A percentile compares a stretch with the other conserved stretches of the same genome.
These are phyloP conservation scores for Hypoxylon sp. DNA, from an alignment of 2,329 filamentous ascomycete genomes.

Conservation along the genomic window DNA sequence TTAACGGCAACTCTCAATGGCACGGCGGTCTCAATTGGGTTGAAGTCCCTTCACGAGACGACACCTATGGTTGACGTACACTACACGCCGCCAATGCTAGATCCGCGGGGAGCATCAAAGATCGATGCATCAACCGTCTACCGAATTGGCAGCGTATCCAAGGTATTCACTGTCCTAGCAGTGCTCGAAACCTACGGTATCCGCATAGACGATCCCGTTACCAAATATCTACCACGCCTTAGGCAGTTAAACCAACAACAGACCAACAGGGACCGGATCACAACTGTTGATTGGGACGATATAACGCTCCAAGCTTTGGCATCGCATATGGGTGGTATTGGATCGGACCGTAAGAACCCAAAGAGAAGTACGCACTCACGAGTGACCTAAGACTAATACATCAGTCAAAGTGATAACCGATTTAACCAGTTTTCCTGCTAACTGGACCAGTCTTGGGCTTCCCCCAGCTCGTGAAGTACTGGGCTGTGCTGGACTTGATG, in stretches of 20 bases:
- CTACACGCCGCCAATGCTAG: slow-evolving; percentile 29
- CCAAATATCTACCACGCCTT: slow-evolving; percentile 62
- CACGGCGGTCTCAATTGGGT: slow-evolving; percentile 27
- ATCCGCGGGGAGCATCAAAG: slow-evolving; percentile 19
- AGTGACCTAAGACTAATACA: slow-evolving; percentile 11
- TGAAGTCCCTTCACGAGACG: slow-evolving; percentile 33
- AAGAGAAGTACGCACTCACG: not conserved
- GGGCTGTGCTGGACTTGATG: slow-evolving; percentile 56
- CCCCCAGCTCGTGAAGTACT: slow-evolving; percentile 53
- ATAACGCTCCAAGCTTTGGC: slow-evolving; percentile 63
- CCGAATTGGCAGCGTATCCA: slow-evolving; percentile 26
- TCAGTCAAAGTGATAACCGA: slow-evolving; percentile 54
- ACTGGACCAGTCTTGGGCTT: slow-evolving; percentile 55
- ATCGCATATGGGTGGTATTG: slow-evolving; percentile 62
- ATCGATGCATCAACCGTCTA: slow-evolving; percentile 30
- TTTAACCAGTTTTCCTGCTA: slow-evolving; percentile 48
- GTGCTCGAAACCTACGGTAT: slow-evolving; percentile 52
- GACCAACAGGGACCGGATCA: slow-evolving; percentile 49
- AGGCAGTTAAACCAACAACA: slow-evolving; percentile 44
- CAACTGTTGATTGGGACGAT: slow-evolving; percentile 61
- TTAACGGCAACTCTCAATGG: slow-evolving; percentile 16
- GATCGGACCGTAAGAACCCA: slow-evolving; percentile 54
- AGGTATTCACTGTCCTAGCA: slow-evolving; percentile 52
- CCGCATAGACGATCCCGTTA: slow-evolving; percentile 60
- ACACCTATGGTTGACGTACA: slow-evolving; percentile 21